These are phyloP conservation scores for Talaromyces liani DNA, from an alignment of 495 filamentous ascomycete genomes.

Conservation along the genomic window DNA sequence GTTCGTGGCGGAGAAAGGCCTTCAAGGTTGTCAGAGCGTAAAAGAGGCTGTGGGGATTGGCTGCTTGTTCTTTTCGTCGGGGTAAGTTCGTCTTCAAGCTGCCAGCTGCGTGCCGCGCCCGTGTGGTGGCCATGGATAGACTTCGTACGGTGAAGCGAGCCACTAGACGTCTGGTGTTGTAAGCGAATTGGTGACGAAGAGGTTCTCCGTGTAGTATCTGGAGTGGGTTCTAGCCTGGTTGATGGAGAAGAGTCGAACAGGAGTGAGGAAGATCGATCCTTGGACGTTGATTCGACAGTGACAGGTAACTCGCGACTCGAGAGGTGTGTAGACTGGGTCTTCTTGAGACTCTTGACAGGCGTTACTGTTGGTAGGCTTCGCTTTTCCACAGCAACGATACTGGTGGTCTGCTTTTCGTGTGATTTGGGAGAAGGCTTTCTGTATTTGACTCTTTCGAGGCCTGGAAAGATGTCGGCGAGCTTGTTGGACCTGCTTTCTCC, in stretches of 20 bases:
- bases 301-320: slow-evolving; percentile 8
- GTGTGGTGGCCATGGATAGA: slow-evolving; percentile 32
- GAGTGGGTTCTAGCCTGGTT: slow-evolving; percentile 20
- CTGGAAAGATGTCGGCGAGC: slow-evolving; percentile 32
- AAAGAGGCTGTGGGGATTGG: not conserved
- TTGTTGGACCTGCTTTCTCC: slow-evolving; percentile 13
- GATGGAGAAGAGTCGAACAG: slow-evolving; percentile 48
- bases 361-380: not conserved
- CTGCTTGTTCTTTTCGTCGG: slow-evolving; percentile 14
- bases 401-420: not conserved
- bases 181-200: not conserved
- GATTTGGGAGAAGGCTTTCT: slow-evolving; percentile 17
- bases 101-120: slow-evolving; percentile 24
- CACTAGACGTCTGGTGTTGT: not conserved
- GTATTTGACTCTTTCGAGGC: slow-evolving; percentile 28
- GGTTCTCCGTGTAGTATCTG: not conserved
- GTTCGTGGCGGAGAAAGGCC: slow-evolving; percentile 29
- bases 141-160: slow-evolving; percentile 24
- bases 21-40: not conserved
- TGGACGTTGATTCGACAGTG: slow-evolving; percentile 41
- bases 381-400: not conserved
- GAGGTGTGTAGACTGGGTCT: not conserved
- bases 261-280: slow-evolving; percentile 45
- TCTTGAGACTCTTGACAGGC: not conserved
- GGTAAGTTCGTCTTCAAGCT: slow-evolving; percentile 22